These are phyloP conservation scores for Sporothrix variecibatus DNA, from an alignment of 2,329 filamentous ascomycete species.

Conservation along the genomic window DNA sequence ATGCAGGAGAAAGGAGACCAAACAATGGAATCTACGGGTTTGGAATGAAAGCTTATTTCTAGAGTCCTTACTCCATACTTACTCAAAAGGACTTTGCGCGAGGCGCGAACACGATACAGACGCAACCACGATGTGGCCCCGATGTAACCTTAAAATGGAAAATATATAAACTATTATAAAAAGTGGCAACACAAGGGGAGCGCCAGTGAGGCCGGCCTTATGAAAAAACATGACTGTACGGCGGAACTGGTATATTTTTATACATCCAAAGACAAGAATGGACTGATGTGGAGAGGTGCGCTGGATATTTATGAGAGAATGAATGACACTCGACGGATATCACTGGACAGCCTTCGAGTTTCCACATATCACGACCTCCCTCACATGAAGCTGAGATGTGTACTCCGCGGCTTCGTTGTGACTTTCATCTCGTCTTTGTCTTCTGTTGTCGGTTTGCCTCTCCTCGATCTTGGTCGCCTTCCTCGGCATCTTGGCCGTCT, in stretches of 20 bases:
- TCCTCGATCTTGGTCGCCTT: neutral
- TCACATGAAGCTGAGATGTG: neutral
- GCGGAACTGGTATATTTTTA: neutral
- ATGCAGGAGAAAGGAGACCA: neutral
- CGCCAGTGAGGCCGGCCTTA: neutral
- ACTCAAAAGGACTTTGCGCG: neutral
- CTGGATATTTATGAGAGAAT: neutral
- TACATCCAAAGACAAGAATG: neutral
- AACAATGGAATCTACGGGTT: neutral
- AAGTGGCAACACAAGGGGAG: neutral
- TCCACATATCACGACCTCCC: neutral
- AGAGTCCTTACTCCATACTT: neutral
- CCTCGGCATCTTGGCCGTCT: neutral
- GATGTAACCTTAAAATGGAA: neutral
- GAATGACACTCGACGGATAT: neutral
- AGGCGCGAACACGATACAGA: neutral
- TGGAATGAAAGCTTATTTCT: neutral
- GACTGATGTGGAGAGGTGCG: neutral
- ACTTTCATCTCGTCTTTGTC: neutral
- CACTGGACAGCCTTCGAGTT: neutral
- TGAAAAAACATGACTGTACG: neutral
- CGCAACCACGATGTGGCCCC: neutral
- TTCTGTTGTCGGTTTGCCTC: neutral
- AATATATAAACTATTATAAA: neutral
- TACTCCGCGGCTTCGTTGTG: neutral